A percentile compares a stretch with the other conserved stretches of the same genome.
These are phyloP conservation scores for Geum urbanum DNA, from an alignment of 306 rosid genomes.

Conservation along the genomic window DNA sequence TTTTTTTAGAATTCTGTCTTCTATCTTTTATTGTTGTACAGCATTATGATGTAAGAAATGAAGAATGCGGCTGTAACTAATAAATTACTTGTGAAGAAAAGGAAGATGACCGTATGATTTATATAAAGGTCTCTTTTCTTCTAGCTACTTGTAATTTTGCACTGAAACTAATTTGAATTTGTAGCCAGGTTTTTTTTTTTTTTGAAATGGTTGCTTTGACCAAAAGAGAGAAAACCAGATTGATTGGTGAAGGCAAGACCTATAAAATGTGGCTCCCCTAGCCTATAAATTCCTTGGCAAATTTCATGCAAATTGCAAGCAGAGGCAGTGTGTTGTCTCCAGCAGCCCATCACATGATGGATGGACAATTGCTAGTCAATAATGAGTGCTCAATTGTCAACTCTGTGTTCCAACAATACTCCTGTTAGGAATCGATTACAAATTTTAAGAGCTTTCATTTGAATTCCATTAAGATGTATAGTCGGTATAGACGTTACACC, in stretches of 20 bases:
- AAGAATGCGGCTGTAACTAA: constrained; percentile 48
- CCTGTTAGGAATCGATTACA: too few species aligned
- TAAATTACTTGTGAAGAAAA: constrained; percentile 16
- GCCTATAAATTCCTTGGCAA: background rate
- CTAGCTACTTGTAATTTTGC: constrained; percentile 41
- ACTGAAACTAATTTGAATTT: constrained; percentile 1
- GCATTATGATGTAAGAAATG: constrained; percentile 31
- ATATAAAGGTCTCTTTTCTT: constrained; percentile 36
- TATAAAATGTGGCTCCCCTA: background rate
- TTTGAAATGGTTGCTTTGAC: background rate
- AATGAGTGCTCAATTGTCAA: background rate
- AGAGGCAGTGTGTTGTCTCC: background rate
- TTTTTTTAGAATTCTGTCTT: background rate
- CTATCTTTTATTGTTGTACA: constrained; percentile 24
- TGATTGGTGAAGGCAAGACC: constrained; percentile 2
- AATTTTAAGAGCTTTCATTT: background rate
- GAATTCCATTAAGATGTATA: too few species aligned
- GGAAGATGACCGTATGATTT: constrained; percentile 34
- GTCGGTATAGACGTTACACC: too few species aligned
- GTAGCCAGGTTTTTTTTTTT: background rate
- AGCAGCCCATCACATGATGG: background rate
- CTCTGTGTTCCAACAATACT: background rate
- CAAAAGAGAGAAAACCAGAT: background rate
- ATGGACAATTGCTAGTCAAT: background rate
- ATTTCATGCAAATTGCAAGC: background rate